phyloP scores from a whole-genome alignment of 2,329 filamentous ascomycete species.

The Pleochaeta shiraiana region DNA sequence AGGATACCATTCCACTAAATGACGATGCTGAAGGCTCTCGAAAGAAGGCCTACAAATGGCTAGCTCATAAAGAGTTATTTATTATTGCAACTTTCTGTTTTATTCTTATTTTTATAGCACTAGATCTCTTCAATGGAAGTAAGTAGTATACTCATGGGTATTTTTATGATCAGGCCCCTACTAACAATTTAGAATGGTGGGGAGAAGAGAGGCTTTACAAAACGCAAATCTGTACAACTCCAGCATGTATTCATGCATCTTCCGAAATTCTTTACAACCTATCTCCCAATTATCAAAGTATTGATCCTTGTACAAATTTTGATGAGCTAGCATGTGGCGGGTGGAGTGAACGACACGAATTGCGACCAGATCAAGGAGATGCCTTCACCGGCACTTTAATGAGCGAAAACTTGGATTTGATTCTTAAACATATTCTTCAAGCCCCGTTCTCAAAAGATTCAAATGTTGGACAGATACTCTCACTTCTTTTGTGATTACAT shows the following conservation, averaged over 20 bases:
- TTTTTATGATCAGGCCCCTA: too few relatives aligned
- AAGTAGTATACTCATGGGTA: constrained; percentile 5
- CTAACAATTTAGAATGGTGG: background rate
- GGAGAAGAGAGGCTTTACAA: background rate
- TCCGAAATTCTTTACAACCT: constrained; percentile 40
- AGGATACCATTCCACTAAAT: background rate
- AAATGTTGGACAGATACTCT: too few relatives aligned
- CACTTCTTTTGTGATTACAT: too few relatives aligned
- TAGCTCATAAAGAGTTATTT: background rate
- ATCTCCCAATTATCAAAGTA: constrained; percentile 34
- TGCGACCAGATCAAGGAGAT: constrained; percentile 39
- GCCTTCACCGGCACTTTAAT: constrained; percentile 38
- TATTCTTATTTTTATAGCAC: background rate
- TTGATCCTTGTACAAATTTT: constrained; percentile 50
- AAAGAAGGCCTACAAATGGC: background rate
- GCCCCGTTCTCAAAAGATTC: constrained; percentile 27
- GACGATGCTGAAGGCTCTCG: background rate
- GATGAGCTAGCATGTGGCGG: constrained; percentile 45
- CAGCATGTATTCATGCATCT: constrained; percentile 39
- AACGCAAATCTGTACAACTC: constrained; percentile 27
- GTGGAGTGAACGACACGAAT: constrained; percentile 39
- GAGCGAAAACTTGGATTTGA: constrained; percentile 33
- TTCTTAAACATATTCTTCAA: constrained; percentile 41
- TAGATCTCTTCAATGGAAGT: constrained; percentile 10
- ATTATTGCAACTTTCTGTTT: background rate